phyloP scores from a whole-genome alignment of 768 basidiomycete genomes.

The Russula ochroleuca region DNA sequence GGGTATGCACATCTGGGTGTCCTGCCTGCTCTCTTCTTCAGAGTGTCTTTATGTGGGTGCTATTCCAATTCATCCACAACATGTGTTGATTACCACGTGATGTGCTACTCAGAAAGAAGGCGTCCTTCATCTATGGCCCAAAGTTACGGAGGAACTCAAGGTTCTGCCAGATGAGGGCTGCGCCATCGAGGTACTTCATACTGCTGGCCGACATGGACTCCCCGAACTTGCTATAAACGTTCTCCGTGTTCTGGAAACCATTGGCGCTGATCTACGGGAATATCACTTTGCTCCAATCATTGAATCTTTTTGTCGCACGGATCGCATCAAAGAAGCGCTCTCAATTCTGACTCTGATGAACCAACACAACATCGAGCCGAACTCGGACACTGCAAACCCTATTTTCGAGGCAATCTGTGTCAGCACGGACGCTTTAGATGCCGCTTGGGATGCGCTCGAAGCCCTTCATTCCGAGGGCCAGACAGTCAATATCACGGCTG shows the following conservation, averaged over 20 bases:
- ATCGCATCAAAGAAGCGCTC: conserved; percentile 60
- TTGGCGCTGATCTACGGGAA: conserved; percentile 53
- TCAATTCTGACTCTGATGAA: conserved; percentile 57
- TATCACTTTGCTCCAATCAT: conserved; percentile 75
- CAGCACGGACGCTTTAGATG: conserved; percentile 54
- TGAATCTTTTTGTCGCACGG: conserved; percentile 61
- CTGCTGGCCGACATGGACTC: conserved; percentile 68
- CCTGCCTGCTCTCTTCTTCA: conserved; percentile 61
- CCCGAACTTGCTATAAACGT: conserved; percentile 65
- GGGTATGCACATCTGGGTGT: conserved; percentile 54
- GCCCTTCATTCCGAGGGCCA: conserved; percentile 52
- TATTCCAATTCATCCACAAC: neutral
- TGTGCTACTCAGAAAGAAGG: conserved; percentile 55
- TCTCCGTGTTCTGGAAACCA: conserved; percentile 49
- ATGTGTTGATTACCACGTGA: neutral
- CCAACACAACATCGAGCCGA: conserved; percentile 46
- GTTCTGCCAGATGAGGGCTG: conserved; percentile 71
- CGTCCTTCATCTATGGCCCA: conserved; percentile 57
- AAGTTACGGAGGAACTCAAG: conserved; percentile 47
- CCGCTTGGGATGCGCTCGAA: conserved; percentile 60
- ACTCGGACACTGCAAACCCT: conserved; percentile 48
- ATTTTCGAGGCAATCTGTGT: conserved; percentile 47
- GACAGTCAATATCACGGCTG: conserved; percentile 50
- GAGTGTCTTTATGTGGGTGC: conserved; percentile 61
- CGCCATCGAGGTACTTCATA: conserved; percentile 62